phyloP scores from a whole-genome alignment of 2,329 filamentous ascomycete species.

The Aciculosporium take region DNA sequence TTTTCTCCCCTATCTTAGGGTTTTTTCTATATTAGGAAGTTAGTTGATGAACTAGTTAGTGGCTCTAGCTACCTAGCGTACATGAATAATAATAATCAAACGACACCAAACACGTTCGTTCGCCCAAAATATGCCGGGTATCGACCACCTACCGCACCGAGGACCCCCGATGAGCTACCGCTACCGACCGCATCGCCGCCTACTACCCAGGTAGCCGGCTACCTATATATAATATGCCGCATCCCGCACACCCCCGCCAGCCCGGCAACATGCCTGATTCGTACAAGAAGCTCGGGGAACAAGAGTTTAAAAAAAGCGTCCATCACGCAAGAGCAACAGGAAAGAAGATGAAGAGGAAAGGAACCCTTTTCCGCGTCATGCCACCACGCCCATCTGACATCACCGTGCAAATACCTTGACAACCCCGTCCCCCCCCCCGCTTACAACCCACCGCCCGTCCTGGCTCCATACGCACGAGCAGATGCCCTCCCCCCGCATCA shows the following conservation, averaged over 20 bases:
- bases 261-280: constrained; percentile 7
- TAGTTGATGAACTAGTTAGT: too few relatives aligned
- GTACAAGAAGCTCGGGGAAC: background rate
- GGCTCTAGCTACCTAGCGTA: too few relatives aligned
- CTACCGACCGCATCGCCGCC: too few relatives aligned
- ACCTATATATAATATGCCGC: background rate
- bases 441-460: constrained; percentile 88
- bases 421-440: constrained; percentile 84
- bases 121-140: constrained; percentile 20
- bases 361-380: background rate
- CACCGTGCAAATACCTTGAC: constrained; percentile 75
- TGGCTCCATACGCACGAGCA: constrained; percentile 92
- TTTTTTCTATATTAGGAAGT: too few relatives aligned
- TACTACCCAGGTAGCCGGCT: constrained; percentile 2
- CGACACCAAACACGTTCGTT: too few relatives aligned
- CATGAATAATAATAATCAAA: too few relatives aligned
- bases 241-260: too few relatives aligned
- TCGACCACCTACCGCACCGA: constrained; percentile 19
- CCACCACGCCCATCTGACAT: background rate
- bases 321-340: background rate
- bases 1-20: too few relatives aligned
- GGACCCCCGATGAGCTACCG: constrained; percentile 9
- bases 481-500: constrained; percentile 93
- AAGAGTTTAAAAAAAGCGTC: background rate
- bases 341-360: background rate